These are phyloP conservation scores for Candida insectorum DNA, from an alignment of 805 yeast genomes.

Conservation along the genomic window DNA sequence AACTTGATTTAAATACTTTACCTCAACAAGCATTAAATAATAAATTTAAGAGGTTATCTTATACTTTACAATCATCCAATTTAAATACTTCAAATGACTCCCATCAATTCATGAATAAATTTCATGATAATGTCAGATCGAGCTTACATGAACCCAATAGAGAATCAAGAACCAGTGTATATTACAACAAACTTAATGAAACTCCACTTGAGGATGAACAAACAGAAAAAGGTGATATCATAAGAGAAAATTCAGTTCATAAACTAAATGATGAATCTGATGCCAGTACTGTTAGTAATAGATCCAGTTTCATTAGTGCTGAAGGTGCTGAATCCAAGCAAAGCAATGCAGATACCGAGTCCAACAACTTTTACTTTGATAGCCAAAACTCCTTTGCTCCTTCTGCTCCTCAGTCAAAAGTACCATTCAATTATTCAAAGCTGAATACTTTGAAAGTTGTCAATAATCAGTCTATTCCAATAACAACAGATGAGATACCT, in stretches of 20 bases:
- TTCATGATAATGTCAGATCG: conserved; percentile 35
- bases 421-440: conserved; percentile 6
- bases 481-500: conserved; percentile 16
- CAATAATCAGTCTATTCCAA: conserved; percentile 10
- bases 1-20: conserved; percentile 4
- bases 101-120: conserved; percentile 32
- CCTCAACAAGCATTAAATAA: conserved; percentile 31
- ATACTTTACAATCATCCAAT: conserved; percentile 29
- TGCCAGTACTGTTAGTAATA: conserved; percentile 21
- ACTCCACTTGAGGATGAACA: conserved; percentile 9
- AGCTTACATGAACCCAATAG: conserved; percentile 1
- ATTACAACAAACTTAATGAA: conserved; percentile 32
- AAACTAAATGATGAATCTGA: conserved; percentile 15
- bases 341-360: neutral
- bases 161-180: conserved; percentile 22
- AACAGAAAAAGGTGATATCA: neutral
- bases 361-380: conserved; percentile 6
- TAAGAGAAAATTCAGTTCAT: conserved; percentile 7
- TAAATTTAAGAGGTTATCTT: conserved; percentile 36
- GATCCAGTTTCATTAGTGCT: conserved; percentile 21
- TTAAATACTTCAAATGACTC: conserved; percentile 36
- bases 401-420: too few species aligned
- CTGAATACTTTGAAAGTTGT: conserved; percentile 17
- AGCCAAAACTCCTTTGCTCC: conserved; percentile 2
- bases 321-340: conserved; percentile 1